Evolutionary conservation across 2,329 filamentous ascomycete species (phyloP), one percentile per base, ranked within the genome.

Genomic region (Byssoonygena ceratinophila): DNA sequence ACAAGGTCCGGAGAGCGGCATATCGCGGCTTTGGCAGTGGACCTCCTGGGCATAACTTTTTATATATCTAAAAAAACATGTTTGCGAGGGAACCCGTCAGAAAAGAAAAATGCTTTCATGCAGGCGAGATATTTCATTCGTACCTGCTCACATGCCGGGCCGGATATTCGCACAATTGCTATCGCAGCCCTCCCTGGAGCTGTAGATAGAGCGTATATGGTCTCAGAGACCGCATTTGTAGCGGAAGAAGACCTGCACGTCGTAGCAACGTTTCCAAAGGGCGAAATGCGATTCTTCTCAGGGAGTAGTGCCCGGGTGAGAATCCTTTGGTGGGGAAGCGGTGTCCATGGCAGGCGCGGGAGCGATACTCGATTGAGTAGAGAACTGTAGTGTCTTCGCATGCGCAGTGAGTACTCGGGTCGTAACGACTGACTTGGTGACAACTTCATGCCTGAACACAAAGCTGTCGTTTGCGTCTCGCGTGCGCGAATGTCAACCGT

Each of bases 181-280:
- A 98, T 95, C 1, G 89, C 92, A 40, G 88, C 89, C 64, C 82
- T 82, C 1, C 91, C 92, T 9, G 84, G 75, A 0, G 87, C 88
- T 0, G 90, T 94, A 0, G 91, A 96, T 0, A 97, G 73, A 0
- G 92, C 92, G 67, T 94, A 97, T 50, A 98, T 94, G 1, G 91
- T 97, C 2, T 67, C 65, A 11, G 46, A 4, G 25, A 14, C 36
- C 43, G 49, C 55, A 52, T 44, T 52, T 58, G 54, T 53, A 47
- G 41, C 49, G 51, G 57, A 54, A n/a, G 37, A 7, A 20, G 39
- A 7, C 8, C 12, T 11, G 4, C 11, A 11, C 23, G 7, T 14
- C n/a, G 49, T 27, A 27, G 32, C n/a, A 11, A 37, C 25, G 5
- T 16, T 16, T 40, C 23, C 31, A 37, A 31, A 25, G 4, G 20